phyloP scores from a whole-genome alignment of 2,329 filamentous ascomycete species.

The Septoria linicola region DNA sequence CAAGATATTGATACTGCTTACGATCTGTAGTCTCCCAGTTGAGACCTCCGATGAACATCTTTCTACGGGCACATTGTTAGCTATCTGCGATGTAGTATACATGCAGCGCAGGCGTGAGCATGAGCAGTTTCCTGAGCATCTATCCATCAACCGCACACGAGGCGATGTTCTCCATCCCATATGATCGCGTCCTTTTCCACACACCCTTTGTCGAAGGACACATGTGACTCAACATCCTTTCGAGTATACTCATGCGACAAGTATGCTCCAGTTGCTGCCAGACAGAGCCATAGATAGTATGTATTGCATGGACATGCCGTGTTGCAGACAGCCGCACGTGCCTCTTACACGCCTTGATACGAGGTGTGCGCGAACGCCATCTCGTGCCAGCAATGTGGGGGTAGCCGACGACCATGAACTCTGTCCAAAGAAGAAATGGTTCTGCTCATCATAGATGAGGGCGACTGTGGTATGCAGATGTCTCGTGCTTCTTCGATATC shows the following conservation, averaged over 20 bases:
- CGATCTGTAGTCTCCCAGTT: constrained; percentile 99
- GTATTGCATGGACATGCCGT: background rate
- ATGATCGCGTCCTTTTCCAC: background rate
- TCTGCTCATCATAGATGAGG: constrained; percentile 12
- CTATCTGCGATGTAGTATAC: background rate
- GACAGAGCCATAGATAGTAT: too few relatives aligned
- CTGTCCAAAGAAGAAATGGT: constrained; percentile 23
- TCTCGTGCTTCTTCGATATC: constrained; percentile 22
- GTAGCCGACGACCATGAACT: constrained; percentile 21
- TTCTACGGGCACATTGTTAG: constrained; percentile 58
- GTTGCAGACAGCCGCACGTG: constrained; percentile 6
- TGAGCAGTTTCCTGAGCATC: background rate
- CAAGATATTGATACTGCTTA: constrained; percentile 57
- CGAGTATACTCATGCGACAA: too few relatives aligned
- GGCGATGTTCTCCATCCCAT: background rate
- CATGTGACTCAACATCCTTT: too few relatives aligned
- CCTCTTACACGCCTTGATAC: constrained; percentile 3
- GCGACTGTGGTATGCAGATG: constrained; percentile 17
- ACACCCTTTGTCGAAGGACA: background rate
- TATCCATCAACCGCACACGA: background rate
- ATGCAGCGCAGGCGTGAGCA: constrained; percentile 22
- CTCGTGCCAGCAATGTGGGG: constrained; percentile 17
- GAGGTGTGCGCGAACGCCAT: constrained; percentile 9
- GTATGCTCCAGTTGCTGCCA: background rate
- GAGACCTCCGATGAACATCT: constrained; percentile 98